phyloP scores from a whole-genome alignment of 2,329 filamentous ascomycete genomes.

The Neopestalotiopsis sp. region DNA sequence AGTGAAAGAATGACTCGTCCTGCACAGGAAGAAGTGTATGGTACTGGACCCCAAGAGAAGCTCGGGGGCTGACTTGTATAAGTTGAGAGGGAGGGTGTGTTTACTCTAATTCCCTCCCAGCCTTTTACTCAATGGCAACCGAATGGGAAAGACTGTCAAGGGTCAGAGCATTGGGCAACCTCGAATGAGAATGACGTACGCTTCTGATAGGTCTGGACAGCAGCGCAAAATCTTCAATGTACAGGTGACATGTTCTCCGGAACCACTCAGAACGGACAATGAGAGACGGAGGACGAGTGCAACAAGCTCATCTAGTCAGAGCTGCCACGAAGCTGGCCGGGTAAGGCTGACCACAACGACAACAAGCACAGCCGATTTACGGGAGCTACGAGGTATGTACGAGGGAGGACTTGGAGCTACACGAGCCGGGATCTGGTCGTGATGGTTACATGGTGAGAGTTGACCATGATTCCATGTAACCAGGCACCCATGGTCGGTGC shows the following conservation, averaged over 20 bases:
- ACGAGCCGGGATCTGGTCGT: constrained; percentile 14
- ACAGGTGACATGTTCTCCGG: neutral
- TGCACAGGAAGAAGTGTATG: constrained; percentile 2
- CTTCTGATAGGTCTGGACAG: neutral
- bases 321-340: constrained; percentile 25
- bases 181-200: constrained; percentile 7
- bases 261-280: constrained; percentile 8
- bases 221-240: neutral
- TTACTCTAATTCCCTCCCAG: neutral
- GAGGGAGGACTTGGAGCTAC: constrained; percentile 5
- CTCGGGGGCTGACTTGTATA: constrained; percentile 12
- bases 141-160: neutral
- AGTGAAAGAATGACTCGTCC: constrained; percentile 10
- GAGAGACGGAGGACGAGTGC: constrained; percentile 17
- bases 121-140: constrained; percentile 3
- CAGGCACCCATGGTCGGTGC: constrained; percentile 28
- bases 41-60: neutral
- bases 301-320: constrained; percentile 21
- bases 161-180: neutral
- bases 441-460: constrained; percentile 26
- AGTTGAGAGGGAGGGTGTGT: constrained; percentile 7
- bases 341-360: constrained; percentile 26
- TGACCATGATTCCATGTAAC: constrained; percentile 28
- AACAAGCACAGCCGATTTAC: neutral
- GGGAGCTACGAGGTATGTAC: constrained; percentile 11